phyloP scores from a whole-genome alignment of 2,329 filamentous ascomycete species.

The Calonectria leucothoes region DNA sequence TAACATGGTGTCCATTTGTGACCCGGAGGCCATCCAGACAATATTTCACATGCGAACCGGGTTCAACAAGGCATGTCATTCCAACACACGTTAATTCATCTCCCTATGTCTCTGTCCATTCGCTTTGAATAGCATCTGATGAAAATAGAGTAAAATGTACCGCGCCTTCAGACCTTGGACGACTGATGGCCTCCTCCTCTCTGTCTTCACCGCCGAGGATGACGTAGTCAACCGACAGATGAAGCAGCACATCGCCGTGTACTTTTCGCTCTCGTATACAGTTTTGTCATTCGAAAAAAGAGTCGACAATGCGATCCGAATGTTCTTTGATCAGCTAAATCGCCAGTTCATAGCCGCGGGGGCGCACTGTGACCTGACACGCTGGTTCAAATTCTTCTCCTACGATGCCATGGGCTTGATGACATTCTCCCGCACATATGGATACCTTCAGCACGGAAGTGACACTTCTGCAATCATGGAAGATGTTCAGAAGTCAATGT shows the following conservation, averaged over 20 bases:
- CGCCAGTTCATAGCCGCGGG: background rate
- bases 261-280: background rate
- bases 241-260: background rate
- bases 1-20: background rate
- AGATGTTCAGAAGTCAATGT: background rate
- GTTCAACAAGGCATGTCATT: background rate
- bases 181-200: background rate
- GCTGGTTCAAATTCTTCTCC: background rate
- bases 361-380: background rate
- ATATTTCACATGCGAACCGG: background rate
- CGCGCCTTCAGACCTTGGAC: background rate
- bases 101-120: background rate
- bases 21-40: background rate
- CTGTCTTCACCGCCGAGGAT: background rate
- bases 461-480: background rate
- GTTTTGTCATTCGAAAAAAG: background rate
- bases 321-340: background rate
- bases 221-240: background rate
- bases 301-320: background rate
- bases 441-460: background rate
- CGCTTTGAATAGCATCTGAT: background rate
- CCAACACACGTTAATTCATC: too few species aligned
- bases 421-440: background rate
- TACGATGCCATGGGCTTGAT: background rate
- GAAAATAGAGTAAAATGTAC: background rate